Conservation (phyloP, 441 rosid genomes). For the Pelargonium myrrhifolium region DNA sequence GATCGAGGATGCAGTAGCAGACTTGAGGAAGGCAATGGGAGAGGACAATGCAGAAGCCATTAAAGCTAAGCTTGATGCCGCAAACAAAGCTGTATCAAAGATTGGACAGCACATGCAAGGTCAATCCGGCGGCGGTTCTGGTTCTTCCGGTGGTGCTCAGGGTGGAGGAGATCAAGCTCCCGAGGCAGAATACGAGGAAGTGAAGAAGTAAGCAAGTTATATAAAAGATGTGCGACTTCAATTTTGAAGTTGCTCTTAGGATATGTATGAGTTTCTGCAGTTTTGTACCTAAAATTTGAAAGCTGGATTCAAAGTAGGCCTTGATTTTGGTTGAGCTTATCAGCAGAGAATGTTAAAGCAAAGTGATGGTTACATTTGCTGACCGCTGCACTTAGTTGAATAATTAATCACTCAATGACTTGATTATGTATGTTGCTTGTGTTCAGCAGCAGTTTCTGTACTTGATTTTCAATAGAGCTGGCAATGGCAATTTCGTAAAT, state of each 20-base stretch:
- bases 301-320: too few relatives aligned
- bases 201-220: slow-evolving; percentile 50
- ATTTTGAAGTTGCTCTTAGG: not conserved
- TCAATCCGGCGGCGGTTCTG: slow-evolving; percentile 42
- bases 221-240: not conserved
- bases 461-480: too few relatives aligned
- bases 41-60: slow-evolving; percentile 64
- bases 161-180: slow-evolving; percentile 61
- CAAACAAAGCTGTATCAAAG: slow-evolving; percentile 85
- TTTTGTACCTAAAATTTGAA: too few relatives aligned
- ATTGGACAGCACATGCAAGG: slow-evolving; percentile 84
- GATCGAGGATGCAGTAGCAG: slow-evolving; percentile 63
- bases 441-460: too few relatives aligned
- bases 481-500: too few relatives aligned
- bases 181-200: slow-evolving; percentile 94
- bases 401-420: too few relatives aligned
- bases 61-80: slow-evolving; percentile 67
- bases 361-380: too few relatives aligned
- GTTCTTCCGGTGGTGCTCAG: slow-evolving; percentile 30
- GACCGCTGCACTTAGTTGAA: too few relatives aligned
- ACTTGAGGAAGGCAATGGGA: slow-evolving; percentile 49
- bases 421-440: too few relatives aligned
- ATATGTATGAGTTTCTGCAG: too few relatives aligned
- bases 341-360: too few relatives aligned
- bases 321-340: too few relatives aligned